A percentile compares a stretch with the other conserved stretches of the same genome.
These are phyloP conservation scores for Diaporthe citriasiana DNA, from an alignment of 2,329 filamentous ascomycete genomes.

Conservation along the genomic window DNA sequence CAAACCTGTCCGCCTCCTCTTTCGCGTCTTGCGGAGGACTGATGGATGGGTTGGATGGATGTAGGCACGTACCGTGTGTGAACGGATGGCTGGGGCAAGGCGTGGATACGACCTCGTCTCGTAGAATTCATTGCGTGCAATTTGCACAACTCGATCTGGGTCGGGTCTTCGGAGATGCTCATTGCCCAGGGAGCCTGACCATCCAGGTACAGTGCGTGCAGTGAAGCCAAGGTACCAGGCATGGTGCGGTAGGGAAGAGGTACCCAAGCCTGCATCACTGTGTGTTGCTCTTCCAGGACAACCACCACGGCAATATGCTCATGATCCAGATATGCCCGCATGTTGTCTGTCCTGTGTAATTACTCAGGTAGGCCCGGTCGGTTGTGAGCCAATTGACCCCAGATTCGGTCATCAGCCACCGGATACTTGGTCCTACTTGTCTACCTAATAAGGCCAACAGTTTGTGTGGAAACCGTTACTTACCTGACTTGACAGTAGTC, in stretches of 20 bases:
- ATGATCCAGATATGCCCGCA: constrained; percentile 6
- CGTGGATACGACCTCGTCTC: constrained; percentile 27
- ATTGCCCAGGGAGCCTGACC: not conserved
- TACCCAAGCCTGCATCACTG: not conserved
- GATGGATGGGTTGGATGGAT: not conserved
- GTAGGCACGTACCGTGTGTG: not conserved
- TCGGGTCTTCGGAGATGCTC: constrained; percentile 23
- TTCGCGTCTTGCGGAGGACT: not conserved
- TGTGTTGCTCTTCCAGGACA: constrained; percentile 2
- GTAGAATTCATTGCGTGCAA: constrained; percentile 36
- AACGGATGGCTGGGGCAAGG: constrained; percentile 25
- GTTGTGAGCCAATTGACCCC: constrained; percentile 1
- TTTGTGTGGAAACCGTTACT: not conserved
- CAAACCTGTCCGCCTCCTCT: constrained; percentile 14
- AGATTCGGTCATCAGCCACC: constrained; percentile 19
- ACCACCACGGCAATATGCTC: not conserved
- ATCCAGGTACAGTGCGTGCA: constrained; percentile 8
- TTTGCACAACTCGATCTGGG: constrained; percentile 32
- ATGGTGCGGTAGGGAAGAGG: not conserved
- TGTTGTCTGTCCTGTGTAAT: constrained; percentile 2
- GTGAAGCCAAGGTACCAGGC: not conserved
- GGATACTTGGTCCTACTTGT: not conserved
- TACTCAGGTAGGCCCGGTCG: not conserved
- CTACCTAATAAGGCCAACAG: not conserved
- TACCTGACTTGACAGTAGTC: constrained; percentile 19